phyloP scores from a whole-genome alignment of 1,139 yeast species.

The Chernovozyma aurita region DNA sequence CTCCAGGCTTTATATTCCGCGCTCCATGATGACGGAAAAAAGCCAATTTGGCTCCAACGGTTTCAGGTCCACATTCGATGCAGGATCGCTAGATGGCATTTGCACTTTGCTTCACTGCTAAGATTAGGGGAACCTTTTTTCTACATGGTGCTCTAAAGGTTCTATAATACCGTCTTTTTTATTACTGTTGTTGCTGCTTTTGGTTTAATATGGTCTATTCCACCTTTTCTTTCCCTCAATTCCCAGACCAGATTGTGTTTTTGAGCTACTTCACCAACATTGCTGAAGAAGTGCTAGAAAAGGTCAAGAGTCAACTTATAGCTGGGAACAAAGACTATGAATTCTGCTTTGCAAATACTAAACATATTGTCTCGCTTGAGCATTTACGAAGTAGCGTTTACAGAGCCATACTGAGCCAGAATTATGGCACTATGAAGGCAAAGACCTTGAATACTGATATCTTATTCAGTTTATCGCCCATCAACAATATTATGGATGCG shows the following conservation, averaged over 20 bases:
- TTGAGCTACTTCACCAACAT: conserved; percentile 22
- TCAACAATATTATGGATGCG: conserved; percentile 43
- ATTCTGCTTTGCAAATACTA: conserved; percentile 37
- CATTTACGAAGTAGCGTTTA: conserved; percentile 32
- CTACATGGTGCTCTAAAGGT: too few species aligned
- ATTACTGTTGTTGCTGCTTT: too few species aligned
- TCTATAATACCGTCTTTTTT: too few species aligned
- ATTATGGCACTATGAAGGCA: conserved; percentile 28
- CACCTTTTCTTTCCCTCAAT: conserved; percentile 28
- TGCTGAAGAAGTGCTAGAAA: conserved; percentile 14
- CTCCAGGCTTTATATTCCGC: too few species aligned
- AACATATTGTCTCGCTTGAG: conserved; percentile 33
- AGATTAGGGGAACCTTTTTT: too few species aligned
- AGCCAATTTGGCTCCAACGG: too few species aligned
- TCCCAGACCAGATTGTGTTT: conserved; percentile 22
- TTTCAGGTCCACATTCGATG: too few species aligned
- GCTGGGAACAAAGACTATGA: conserved; percentile 31
- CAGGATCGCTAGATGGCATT: too few species aligned
- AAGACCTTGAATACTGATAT: conserved; percentile 41
- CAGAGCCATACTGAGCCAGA: conserved; percentile 28
- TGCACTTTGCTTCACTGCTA: too few species aligned
- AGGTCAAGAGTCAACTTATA: conserved; percentile 27
- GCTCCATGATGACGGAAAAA: too few species aligned
- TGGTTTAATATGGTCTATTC: too few species aligned
- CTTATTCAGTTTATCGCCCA: conserved; percentile 37